phyloP scores from a whole-genome alignment of 345 rosid species.

The Lumnitzera racemosa region DNA sequence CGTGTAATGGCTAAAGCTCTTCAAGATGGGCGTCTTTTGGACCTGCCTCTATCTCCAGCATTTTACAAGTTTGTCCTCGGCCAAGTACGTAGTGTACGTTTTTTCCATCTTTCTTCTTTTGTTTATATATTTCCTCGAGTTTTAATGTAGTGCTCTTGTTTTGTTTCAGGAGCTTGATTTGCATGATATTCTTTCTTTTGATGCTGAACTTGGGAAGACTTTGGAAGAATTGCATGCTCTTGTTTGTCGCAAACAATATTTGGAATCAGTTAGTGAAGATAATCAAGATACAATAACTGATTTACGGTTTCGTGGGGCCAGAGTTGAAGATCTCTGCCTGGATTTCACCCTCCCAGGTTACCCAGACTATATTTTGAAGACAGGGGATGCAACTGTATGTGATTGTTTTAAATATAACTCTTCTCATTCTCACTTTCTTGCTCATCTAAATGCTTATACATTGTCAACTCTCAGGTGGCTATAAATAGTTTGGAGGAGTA shows the following conservation, averaged over 20 bases:
- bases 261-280: conserved; percentile 41
- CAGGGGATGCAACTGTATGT: conserved; percentile 76
- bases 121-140: background rate
- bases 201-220: conserved; percentile 75
- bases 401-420: background rate
- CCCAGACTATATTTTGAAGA: conserved; percentile 72
- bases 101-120: background rate
- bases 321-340: conserved; percentile 76
- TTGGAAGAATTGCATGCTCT: conserved; percentile 77
- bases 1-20: conserved; percentile 99
- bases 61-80: conserved; percentile 86
- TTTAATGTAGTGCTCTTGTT: conserved; percentile 1
- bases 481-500: conserved; percentile 79
- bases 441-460: background rate
- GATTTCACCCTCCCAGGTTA: conserved; percentile 95
- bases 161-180: conserved; percentile 90
- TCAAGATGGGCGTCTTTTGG: conserved; percentile 98
- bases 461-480: conserved; percentile 49
- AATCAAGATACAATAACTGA: conserved; percentile 29
- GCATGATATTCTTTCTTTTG: conserved; percentile 74
- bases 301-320: conserved; percentile 52
- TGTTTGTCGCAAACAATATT: conserved; percentile 65
- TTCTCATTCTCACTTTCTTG: background rate
- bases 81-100: conserved; percentile 44
- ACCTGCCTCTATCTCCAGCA: conserved; percentile 73